Conservation (phyloP, 1,284 basidiomycete species). For the Uromyces viciae-fabae region DNA sequence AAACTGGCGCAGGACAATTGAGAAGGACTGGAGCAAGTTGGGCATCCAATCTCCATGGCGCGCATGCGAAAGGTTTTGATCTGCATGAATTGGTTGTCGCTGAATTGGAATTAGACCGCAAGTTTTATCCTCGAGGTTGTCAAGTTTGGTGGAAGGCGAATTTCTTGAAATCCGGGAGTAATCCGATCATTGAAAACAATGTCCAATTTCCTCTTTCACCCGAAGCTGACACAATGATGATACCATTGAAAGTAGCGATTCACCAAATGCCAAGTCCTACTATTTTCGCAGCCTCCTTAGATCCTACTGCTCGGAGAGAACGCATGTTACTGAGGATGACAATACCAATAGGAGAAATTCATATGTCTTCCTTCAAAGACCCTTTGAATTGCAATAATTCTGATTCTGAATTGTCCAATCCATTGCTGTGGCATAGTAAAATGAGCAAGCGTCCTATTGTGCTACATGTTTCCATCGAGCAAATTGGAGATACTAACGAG, state of each 20-base stretch:
- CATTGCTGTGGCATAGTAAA: constrained; percentile 61
- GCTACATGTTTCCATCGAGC: constrained; percentile 23
- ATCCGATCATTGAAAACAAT: constrained; percentile 30
- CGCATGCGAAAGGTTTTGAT: constrained; percentile 52
- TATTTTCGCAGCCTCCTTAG: constrained; percentile 64
- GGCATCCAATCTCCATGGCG: constrained; percentile 51
- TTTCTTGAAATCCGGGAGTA: constrained; percentile 15
- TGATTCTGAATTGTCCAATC: constrained; percentile 64
- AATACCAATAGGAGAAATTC: constrained; percentile 75
- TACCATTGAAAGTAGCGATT: constrained; percentile 55
- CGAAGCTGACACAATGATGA: constrained; percentile 47
- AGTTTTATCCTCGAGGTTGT: constrained; percentile 69
- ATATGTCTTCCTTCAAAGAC: constrained; percentile 69
- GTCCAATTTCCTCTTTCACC: constrained; percentile 47
- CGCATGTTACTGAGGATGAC: constrained; percentile 71
- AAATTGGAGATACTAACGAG: constrained; percentile 6
- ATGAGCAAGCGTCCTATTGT: constrained; percentile 26
- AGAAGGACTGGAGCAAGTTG: constrained; percentile 47
- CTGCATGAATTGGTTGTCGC: constrained; percentile 63
- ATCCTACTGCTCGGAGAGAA: constrained; percentile 55
- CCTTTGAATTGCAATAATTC: constrained; percentile 74
- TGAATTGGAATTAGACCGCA: constrained; percentile 71
- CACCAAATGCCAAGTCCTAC: constrained; percentile 71
- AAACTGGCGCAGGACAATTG: constrained; percentile 50
- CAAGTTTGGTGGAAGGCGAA: constrained; percentile 56